Percentiles rank a stretch among this genome's conserved stretches.
Evolutionary conservation across 2,329 filamentous ascomycete genomes (phyloP).

Genomic region (Colletotrichum chlorophyti): DNA sequence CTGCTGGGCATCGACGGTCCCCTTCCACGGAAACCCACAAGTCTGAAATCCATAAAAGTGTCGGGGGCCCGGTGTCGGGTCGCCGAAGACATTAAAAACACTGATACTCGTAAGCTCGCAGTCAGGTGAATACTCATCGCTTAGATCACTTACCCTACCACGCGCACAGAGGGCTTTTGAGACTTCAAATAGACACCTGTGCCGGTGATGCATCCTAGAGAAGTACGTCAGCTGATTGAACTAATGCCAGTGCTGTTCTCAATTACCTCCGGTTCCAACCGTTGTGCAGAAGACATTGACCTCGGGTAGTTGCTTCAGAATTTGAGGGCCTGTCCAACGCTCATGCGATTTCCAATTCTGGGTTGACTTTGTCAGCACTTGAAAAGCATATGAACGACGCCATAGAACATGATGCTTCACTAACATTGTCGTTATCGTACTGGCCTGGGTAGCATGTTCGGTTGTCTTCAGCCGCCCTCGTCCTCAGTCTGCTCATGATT

Average conservation of each 20-base stretch:
- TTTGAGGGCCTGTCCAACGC: conserved; percentile 30
- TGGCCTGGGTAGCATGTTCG: conserved; percentile 40
- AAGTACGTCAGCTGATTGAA: not conserved
- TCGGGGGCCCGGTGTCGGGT: conserved; percentile 12
- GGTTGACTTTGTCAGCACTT: not conserved
- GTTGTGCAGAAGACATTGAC: conserved; percentile 16
- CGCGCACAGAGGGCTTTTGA: not conserved
- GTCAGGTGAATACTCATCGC: not conserved
- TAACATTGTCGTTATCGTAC: conserved; percentile 41
- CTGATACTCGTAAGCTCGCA: not conserved
- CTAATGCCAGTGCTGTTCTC: no score
- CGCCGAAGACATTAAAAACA: conserved; percentile 12
- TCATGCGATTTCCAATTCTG: conserved; percentile 29
- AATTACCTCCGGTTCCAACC: conserved; percentile 15
- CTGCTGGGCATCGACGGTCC: not conserved
- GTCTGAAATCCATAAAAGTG: conserved; percentile 8
- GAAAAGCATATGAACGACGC: no score
- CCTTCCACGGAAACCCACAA: conserved; percentile 16
- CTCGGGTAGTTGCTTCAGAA: conserved; percentile 7
- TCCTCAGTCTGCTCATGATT: conserved; percentile 38
- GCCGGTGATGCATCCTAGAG: conserved; percentile 9
- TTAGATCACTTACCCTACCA: not conserved
- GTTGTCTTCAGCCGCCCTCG: conserved; percentile 34
- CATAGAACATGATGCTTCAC: no score
- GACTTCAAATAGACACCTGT: not conserved